Conservation (phyloP, 176 grass and related monocot species). For the Avena atlantica region DNA sequence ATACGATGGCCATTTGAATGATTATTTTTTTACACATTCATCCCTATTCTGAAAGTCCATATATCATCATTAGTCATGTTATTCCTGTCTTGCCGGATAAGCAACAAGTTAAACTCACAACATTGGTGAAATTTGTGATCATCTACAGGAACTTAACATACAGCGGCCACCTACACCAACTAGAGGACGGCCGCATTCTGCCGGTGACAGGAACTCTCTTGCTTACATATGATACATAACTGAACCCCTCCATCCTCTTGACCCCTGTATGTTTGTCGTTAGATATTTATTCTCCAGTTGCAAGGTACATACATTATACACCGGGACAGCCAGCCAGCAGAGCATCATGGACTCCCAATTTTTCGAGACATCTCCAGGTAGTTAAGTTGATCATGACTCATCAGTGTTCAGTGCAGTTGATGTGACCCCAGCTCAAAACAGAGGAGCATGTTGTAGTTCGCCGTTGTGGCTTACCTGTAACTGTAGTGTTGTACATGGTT, state of each 20-base stretch:
- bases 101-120: not conserved
- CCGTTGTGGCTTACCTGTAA: slow-evolving; percentile 45
- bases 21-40: not conserved
- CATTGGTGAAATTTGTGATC: not conserved
- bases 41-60: not conserved
- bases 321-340: slow-evolving; percentile 40
- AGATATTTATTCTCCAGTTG: slow-evolving; percentile 45
- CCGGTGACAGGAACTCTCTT: slow-evolving; percentile 91
- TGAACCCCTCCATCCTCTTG: slow-evolving; percentile 18
- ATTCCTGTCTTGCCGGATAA: not conserved
- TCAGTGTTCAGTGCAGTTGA: slow-evolving; percentile 35
- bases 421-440: slow-evolving; percentile 25
- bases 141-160: slow-evolving; percentile 92
- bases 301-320: slow-evolving; percentile 63
- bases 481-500: slow-evolving; percentile 66
- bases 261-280: slow-evolving; percentile 48
- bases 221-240: slow-evolving; percentile 80
- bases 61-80: not conserved
- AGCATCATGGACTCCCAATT: slow-evolving; percentile 31
- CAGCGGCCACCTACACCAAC: slow-evolving; percentile 97
- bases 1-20: slow-evolving; percentile 65
- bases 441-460: not conserved
- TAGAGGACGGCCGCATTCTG: slow-evolving; percentile 90
- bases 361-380: slow-evolving; percentile 8
- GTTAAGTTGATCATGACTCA: slow-evolving; percentile 31